Conservation (phyloP, 345 rosid genomes). For the Reutealis trisperma region DNA sequence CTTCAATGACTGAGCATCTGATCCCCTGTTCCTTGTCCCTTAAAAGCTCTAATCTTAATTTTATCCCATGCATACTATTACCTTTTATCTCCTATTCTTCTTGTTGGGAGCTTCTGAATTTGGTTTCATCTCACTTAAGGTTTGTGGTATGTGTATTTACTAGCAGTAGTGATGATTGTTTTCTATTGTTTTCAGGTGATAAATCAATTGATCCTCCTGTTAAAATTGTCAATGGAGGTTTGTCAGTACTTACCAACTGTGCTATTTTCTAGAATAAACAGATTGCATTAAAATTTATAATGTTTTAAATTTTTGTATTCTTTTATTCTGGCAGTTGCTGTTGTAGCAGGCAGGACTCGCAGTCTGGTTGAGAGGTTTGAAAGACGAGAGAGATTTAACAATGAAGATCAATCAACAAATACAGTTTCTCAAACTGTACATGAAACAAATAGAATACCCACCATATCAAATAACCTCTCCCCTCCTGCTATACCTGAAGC, state of each 20-base stretch:
- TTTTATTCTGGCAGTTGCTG: conserved; percentile 72
- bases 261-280: conserved; percentile 16
- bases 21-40: background rate
- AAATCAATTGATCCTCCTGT: conserved; percentile 44
- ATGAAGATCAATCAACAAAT: conserved; percentile 43
- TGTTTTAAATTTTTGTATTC: conserved; percentile 20
- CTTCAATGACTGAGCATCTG: background rate
- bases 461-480: conserved; percentile 3
- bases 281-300: conserved; percentile 25
- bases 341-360: conserved; percentile 86
- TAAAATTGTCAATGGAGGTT: conserved; percentile 93
- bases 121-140: background rate
- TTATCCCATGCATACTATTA: background rate
- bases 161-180: conserved; percentile 20
- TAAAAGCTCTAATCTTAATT: background rate
- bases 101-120: background rate
- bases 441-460: conserved; percentile 4
- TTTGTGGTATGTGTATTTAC: conserved; percentile 3
- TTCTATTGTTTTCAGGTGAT: conserved; percentile 48
- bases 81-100: background rate
- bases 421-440: conserved; percentile 15
- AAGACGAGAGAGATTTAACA: conserved; percentile 48
- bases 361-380: conserved; percentile 92
- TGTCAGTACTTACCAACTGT: conserved; percentile 32
- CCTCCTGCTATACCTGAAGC: conserved; percentile 9